Percentiles rank a stretch among this genome's conserved stretches.
phyloP scores from a whole-genome alignment of 768 basidiomycete genomes.

The Porpolomopsis calyptriformis region DNA sequence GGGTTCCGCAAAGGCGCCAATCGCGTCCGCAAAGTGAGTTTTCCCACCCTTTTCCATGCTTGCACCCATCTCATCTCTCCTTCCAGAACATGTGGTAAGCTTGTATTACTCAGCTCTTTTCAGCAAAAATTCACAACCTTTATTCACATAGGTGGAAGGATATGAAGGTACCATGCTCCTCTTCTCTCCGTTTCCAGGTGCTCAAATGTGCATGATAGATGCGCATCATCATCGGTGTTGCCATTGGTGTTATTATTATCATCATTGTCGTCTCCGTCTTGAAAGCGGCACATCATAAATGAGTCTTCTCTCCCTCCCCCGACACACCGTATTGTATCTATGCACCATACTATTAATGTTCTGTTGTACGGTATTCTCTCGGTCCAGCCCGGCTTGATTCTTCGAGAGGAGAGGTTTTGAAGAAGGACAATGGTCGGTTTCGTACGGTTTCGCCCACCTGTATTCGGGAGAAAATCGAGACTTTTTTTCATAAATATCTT shows the following conservation, averaged over 20 bases:
- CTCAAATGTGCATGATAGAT: slow-evolving; percentile 39
- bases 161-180: slow-evolving; percentile 61
- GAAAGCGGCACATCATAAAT: slow-evolving; percentile 54
- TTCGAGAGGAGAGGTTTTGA: too few relatives aligned
- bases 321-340: slow-evolving; percentile 10
- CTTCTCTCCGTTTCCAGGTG: slow-evolving; percentile 7
- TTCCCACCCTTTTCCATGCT: slow-evolving; percentile 4
- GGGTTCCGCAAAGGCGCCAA: slow-evolving; percentile 97
- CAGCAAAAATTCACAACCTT: slow-evolving; percentile 2
- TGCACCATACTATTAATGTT: slow-evolving; percentile 21
- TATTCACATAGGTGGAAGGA: slow-evolving; percentile 76
- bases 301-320: neutral
- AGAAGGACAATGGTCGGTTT: too few relatives aligned
- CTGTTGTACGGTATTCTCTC: slow-evolving; percentile 54
- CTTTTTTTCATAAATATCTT: neutral
- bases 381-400: too few relatives aligned
- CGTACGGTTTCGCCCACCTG: neutral
- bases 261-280: slow-evolving; percentile 95
- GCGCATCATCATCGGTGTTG: slow-evolving; percentile 92
- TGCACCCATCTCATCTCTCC: slow-evolving; percentile 4
- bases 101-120: slow-evolving; percentile 8
- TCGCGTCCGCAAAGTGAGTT: slow-evolving; percentile 85
- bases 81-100: slow-evolving; percentile 83
- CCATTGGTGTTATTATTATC: slow-evolving; percentile 80
- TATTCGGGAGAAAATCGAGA: neutral